Percentiles rank a stretch among this genome's conserved stretches.
These are phyloP conservation scores for Microcos paniculata DNA, from an alignment of 345 rosid genomes.

Conservation along the genomic window DNA sequence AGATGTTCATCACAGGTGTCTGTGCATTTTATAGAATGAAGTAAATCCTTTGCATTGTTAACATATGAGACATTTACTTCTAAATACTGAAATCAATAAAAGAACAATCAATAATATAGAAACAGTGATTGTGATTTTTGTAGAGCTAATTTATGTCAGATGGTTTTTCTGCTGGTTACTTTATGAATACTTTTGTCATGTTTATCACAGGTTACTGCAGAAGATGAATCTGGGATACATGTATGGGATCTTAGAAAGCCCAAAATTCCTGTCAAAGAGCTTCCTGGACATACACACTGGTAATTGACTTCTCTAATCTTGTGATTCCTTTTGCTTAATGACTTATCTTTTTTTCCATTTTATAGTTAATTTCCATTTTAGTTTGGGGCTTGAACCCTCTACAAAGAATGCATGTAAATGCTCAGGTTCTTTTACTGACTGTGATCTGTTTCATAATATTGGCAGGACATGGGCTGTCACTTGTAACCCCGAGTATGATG, in stretches of 20 bases:
- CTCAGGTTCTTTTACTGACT: slow-evolving; percentile 12
- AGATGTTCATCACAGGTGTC: too few species aligned
- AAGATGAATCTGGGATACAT: slow-evolving; percentile 73
- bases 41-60: too few species aligned
- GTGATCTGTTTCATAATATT: slow-evolving; percentile 21
- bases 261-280: slow-evolving; percentile 60
- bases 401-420: not conserved
- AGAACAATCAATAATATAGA: not conserved
- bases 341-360: slow-evolving; percentile 9
- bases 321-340: slow-evolving; percentile 9
- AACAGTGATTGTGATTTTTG: not conserved
- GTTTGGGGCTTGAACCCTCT: not conserved
- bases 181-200: not conserved
- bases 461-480: slow-evolving; percentile 90
- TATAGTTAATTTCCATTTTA: slow-evolving; percentile 9
- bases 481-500: slow-evolving; percentile 81
- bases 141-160: not conserved
- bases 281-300: slow-evolving; percentile 91
- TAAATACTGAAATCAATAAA: too few species aligned
- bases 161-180: not conserved
- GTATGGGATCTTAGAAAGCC: slow-evolving; percentile 80
- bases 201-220: slow-evolving; percentile 63
- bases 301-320: slow-evolving; percentile 22
- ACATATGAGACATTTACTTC: too few species aligned
- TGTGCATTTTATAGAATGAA: too few species aligned